Evolutionary conservation across 495 filamentous ascomycete species (phyloP).

Genomic region (Neurospora tetrasperma): DNA sequence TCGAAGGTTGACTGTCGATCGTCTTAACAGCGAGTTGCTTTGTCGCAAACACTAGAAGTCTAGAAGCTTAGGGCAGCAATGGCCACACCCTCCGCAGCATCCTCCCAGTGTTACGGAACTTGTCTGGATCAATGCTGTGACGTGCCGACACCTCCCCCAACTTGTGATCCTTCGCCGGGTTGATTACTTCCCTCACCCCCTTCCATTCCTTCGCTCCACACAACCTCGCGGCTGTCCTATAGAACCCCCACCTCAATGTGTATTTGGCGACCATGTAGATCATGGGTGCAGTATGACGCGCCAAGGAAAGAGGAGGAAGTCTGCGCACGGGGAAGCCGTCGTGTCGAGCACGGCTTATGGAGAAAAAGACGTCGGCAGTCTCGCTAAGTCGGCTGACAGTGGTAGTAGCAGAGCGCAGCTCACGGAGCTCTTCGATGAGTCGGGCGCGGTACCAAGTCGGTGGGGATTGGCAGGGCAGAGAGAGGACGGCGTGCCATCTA

Average conservation of each 20-base stretch:
- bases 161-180: conserved; percentile 39
- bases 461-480: conserved; percentile 29
- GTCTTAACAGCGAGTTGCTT: background rate
- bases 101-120: conserved; percentile 15
- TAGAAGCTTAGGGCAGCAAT: background rate
- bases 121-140: conserved; percentile 30
- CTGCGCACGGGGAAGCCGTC: conserved; percentile 29
- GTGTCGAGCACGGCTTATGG: conserved; percentile 32
- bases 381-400: conserved; percentile 36
- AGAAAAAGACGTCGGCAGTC: conserved; percentile 44
- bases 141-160: conserved; percentile 36
- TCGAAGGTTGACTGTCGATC: background rate
- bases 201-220: conserved; percentile 21
- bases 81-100: background rate
- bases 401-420: conserved; percentile 28
- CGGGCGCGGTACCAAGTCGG: conserved; percentile 37
- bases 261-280: conserved; percentile 43
- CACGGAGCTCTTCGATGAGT: conserved; percentile 35
- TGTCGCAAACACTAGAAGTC: background rate
- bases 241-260: conserved; percentile 41
- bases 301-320: conserved; percentile 22
- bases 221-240: conserved; percentile 30
- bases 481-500: conserved; percentile 33
- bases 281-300: conserved; percentile 26
- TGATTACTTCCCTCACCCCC: conserved; percentile 38